A percentile compares a stretch with the other conserved stretches of the same genome.
Evolutionary conservation across 805 yeast genomes (phyloP).

Genomic region (Candida krabiensis): DNA sequence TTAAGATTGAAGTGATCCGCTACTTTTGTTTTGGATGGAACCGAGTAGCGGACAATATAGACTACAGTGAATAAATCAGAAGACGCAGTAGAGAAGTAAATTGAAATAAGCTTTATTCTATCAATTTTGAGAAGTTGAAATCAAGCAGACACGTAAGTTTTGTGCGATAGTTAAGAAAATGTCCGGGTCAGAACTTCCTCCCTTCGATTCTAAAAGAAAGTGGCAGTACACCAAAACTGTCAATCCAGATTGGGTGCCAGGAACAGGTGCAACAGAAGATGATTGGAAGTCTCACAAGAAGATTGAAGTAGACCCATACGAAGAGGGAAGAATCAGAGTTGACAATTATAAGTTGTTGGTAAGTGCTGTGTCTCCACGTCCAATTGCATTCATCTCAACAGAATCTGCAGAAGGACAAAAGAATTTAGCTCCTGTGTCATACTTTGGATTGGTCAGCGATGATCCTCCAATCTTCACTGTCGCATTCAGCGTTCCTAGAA

Average conservation of each 20-base stretch:
- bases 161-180: too few relatives aligned
- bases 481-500: constrained; percentile 40
- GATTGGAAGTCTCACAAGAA: constrained; percentile 47
- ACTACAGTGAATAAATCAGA: too few relatives aligned
- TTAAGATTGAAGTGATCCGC: too few relatives aligned
- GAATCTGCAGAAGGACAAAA: constrained; percentile 39
- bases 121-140: too few relatives aligned
- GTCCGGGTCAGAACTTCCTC: constrained; percentile 2
- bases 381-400: constrained; percentile 57
- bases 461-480: constrained; percentile 60
- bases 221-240: constrained; percentile 13
- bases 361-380: constrained; percentile 58
- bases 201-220: constrained; percentile 4
- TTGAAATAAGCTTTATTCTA: too few relatives aligned
- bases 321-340: constrained; percentile 35
- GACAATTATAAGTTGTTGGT: constrained; percentile 50
- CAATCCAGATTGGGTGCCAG: constrained; percentile 42
- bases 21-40: too few relatives aligned
- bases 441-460: constrained; percentile 43
- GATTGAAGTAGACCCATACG: constrained; percentile 47
- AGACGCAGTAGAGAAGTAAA: too few relatives aligned
- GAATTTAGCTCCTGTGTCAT: constrained; percentile 63
- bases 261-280: constrained; percentile 43
- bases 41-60: too few relatives aligned
- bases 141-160: too few relatives aligned